A percentile compares a stretch with the other conserved stretches of the same genome.
These are phyloP conservation scores for Solanum chaucha DNA, from an alignment of 257 asterid species.

Conservation along the genomic window DNA sequence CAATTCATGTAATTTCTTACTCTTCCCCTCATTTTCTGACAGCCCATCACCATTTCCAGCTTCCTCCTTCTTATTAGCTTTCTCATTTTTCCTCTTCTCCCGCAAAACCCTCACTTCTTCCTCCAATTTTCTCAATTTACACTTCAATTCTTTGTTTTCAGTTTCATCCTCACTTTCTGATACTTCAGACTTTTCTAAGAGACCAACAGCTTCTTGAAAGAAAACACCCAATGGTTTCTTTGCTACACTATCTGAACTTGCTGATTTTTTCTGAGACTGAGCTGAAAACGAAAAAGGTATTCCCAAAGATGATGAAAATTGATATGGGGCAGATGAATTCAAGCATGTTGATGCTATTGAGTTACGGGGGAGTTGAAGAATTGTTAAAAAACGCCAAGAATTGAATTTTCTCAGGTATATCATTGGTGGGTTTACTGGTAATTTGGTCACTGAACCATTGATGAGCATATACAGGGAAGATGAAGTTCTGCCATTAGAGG, in stretches of 20 bases:
- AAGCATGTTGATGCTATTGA: background rate
- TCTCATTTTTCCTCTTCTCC: conserved; percentile 7
- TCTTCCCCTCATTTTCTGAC: background rate
- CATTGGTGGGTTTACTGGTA: conserved; percentile 9
- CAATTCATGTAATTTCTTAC: conserved; percentile 19
- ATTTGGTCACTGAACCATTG: background rate
- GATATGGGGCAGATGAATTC: conserved; percentile 4
- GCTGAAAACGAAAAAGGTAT: conserved; percentile 32
- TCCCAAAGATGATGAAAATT: conserved; percentile 6
- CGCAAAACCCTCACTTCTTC: conserved; percentile 25
- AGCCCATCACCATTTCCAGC: background rate
- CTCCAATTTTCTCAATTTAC: conserved; percentile 37
- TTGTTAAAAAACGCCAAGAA: background rate
- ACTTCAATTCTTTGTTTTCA: conserved; percentile 12
- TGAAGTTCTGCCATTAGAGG: background rate
- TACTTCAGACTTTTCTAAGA: conserved; percentile 3
- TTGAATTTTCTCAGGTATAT: conserved; percentile 18
- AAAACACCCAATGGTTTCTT: conserved; percentile 24
- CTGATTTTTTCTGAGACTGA: conserved; percentile 4
- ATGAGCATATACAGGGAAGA: background rate
- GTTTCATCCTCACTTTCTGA: conserved; percentile 5
- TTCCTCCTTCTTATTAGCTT: background rate
- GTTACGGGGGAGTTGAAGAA: conserved; percentile 4
- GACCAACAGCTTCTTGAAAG: conserved; percentile 48
- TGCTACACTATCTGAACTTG: background rate